Base-by-base conservation (phyloP, 169 alveolate species). In the Theileria parva region DNA sequence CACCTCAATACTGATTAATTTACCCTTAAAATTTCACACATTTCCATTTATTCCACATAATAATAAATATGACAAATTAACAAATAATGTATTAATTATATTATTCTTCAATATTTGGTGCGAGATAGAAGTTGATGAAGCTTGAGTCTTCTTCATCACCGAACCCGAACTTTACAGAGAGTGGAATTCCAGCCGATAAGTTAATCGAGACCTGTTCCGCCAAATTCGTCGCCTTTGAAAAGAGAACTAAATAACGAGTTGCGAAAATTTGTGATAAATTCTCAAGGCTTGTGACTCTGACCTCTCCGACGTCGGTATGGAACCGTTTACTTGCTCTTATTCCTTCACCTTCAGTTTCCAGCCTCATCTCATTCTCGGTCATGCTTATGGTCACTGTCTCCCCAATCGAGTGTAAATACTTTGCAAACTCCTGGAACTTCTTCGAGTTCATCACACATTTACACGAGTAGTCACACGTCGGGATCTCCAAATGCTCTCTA, bases 211-310 rank as follows among this genome's bases (percentile, higher is more conserved):
- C 95, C 50, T 92, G 93, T 66, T 92, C 92, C n/a, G 95, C 91
- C 61, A 92, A 69, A 37, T 93, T 80, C 19, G 96, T 81, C 17
- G 96, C 96, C 87, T 92, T 79, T 28, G 96, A 88, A 55, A 92
- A 92, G 68, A 91, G 75, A 5, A 92, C 94, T 77, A 92, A 71
- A 63, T 92, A 92, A 44, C 96, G 88, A 32, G 94, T 88, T 13
- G 96, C 96, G 73, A 91, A 92, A 69, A 87, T 92, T 78, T 92
- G 96, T 19, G 96, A 91, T 11, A 92, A 77, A n/a, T 92, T 87
- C 65, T 92, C 93, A 5, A 90, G 64, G 50, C 93, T 89, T 48
- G 88, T 81, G 4, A 92, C 89, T 19, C 91, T 90, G 59, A 88
- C 93, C 39, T 92, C 96, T 0, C 94, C 86, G 65, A 91, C 89